phyloP scores from a whole-genome alignment of 306 rosid species.

The Gastrolobium bilobum region DNA sequence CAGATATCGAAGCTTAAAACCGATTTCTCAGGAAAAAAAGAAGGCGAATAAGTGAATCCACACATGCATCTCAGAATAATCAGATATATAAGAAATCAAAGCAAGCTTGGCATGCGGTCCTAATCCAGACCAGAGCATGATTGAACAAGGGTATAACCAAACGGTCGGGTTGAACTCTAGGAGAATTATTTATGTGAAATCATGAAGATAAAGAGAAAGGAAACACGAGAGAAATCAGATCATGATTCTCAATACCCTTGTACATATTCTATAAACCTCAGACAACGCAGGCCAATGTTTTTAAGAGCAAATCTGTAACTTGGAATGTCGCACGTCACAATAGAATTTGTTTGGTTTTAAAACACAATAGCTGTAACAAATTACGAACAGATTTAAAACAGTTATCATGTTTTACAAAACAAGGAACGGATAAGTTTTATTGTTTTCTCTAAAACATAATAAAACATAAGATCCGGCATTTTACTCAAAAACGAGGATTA shows the following conservation, averaged over 20 bases:
- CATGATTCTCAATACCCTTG: neutral
- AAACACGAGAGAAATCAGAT: neutral
- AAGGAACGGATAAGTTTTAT: neutral
- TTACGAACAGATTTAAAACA: neutral
- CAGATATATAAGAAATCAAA: neutral
- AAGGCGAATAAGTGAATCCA: neutral
- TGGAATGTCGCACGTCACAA: neutral
- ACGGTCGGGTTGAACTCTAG: neutral
- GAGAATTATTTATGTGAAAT: neutral
- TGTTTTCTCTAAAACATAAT: neutral
- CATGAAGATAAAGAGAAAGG: neutral
- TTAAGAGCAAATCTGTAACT: slow-evolving; percentile 1
- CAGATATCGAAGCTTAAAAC: neutral
- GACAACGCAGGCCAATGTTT: neutral
- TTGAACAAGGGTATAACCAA: neutral
- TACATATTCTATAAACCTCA: neutral
- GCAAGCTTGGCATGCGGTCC: neutral
- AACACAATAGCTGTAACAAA: neutral
- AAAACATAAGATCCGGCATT: neutral
- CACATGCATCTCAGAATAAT: slow-evolving; percentile 7
- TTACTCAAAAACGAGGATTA: neutral
- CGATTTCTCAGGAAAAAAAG: neutral
- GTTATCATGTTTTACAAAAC: neutral
- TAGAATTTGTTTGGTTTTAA: neutral
- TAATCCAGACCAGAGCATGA: neutral